Conservation (phyloP, 208 protist genomes). For the Trypanosoma lewisi region DNA sequence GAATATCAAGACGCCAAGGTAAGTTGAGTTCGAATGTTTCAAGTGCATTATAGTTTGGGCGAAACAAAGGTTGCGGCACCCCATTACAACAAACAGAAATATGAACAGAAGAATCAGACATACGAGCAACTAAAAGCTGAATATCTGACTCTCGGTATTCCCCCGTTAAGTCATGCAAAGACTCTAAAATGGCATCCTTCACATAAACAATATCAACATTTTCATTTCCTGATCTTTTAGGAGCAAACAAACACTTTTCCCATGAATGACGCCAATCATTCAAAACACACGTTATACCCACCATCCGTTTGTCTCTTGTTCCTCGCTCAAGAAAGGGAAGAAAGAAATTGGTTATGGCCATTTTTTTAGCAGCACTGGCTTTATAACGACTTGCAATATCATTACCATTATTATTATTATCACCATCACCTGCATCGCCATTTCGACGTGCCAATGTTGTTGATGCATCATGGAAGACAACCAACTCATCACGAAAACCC, state of each 20-base stretch:
- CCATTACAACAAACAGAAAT: slow-evolving; percentile 33
- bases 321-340: slow-evolving; percentile 27
- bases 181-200: slow-evolving; percentile 31
- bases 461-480: slow-evolving; percentile 32
- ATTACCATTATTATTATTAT: slow-evolving; percentile 5
- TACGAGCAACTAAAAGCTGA: slow-evolving; percentile 30
- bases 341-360: slow-evolving; percentile 44
- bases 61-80: slow-evolving; percentile 6
- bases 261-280: slow-evolving; percentile 15
- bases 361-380: slow-evolving; percentile 35
- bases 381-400: slow-evolving; percentile 12
- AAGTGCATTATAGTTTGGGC: slow-evolving; percentile 14
- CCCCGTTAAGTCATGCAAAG: slow-evolving; percentile 23
- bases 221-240: not conserved
- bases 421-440: not conserved
- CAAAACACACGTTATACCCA: slow-evolving; percentile 20
- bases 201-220: slow-evolving; percentile 32
- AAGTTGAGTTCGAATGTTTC: not conserved
- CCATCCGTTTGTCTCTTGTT: slow-evolving; percentile 23
- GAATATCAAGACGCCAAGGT: slow-evolving; percentile 41
- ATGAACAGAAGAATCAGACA: slow-evolving; percentile 52
- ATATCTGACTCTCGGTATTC: slow-evolving; percentile 32
- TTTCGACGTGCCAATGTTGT: slow-evolving; percentile 13
- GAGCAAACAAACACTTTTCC: slow-evolving; percentile 21
- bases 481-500: slow-evolving; percentile 29